A percentile compares a stretch with the other conserved stretches of the same genome.
Conservation (phyloP, 495 filamentous ascomycete genomes). For the Xylaria venustula region DNA sequence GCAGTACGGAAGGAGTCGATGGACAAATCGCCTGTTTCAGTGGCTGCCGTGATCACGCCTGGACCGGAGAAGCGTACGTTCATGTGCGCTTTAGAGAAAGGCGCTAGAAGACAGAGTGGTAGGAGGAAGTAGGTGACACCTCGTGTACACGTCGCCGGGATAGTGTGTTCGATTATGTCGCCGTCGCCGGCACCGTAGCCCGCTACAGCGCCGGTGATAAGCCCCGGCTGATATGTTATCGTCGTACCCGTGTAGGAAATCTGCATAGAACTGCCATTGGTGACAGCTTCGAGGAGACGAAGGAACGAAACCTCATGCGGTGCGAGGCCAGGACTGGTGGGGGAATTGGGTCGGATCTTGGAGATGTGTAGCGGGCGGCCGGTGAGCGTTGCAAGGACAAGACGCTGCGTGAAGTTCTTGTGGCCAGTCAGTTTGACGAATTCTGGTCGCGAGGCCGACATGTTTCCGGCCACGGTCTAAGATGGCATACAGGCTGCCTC, state of each 20-base stretch:
- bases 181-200: slow-evolving; percentile 63
- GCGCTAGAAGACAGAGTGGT: slow-evolving; percentile 84
- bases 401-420: slow-evolving; percentile 75
- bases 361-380: slow-evolving; percentile 88
- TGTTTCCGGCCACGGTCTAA: slow-evolving; percentile 16
- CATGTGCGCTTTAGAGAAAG: slow-evolving; percentile 85
- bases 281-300: slow-evolving; percentile 88
- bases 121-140: slow-evolving; percentile 92
- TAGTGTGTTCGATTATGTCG: slow-evolving; percentile 73
- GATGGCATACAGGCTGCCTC: not conserved
- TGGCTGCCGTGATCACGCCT: slow-evolving; percentile 90
- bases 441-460: slow-evolving; percentile 45
- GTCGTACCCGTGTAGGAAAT: slow-evolving; percentile 95
- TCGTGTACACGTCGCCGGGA: slow-evolving; percentile 70
- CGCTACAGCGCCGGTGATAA: slow-evolving; percentile 77
- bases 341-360: slow-evolving; percentile 82
- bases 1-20: slow-evolving; percentile 93
- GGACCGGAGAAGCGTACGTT: slow-evolving; percentile 86
- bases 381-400: slow-evolving; percentile 88
- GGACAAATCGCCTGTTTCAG: slow-evolving; percentile 75
- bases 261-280: slow-evolving; percentile 91
- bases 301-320: slow-evolving; percentile 94
- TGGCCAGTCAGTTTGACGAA: slow-evolving; percentile 73
- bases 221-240: slow-evolving; percentile 83
- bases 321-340: slow-evolving; percentile 80